Conservation (phyloP, 495 filamentous ascomycete genomes). For the Aspergillus incahuasiensis region DNA sequence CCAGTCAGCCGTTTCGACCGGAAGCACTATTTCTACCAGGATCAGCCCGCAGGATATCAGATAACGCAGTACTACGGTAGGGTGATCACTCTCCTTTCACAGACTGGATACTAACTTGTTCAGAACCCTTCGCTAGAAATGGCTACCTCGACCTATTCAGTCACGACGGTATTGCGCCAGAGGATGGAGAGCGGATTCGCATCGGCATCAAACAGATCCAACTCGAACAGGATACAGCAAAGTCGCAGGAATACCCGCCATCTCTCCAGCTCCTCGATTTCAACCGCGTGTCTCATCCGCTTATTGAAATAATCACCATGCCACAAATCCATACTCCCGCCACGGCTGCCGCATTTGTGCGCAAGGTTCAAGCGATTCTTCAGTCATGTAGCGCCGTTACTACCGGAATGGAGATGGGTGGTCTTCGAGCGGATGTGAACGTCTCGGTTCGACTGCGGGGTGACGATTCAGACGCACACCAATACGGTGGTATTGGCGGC, state of each 20-base stretch:
- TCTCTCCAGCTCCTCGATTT: slow-evolving; percentile 81
- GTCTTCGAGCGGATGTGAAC: slow-evolving; percentile 90
- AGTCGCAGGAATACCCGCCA: slow-evolving; percentile 74
- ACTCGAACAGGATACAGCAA: slow-evolving; percentile 96
- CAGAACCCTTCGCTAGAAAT: slow-evolving; percentile 75
- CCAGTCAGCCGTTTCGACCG: slow-evolving; percentile 77
- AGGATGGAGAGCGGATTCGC: slow-evolving; percentile 59
- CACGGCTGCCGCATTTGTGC: slow-evolving; percentile 80
- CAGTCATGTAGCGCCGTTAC: slow-evolving; percentile 75
- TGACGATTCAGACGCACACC: slow-evolving; percentile 36
- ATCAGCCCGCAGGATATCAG: slow-evolving; percentile 94
- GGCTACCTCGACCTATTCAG: slow-evolving; percentile 65
- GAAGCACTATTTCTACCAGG: slow-evolving; percentile 99
- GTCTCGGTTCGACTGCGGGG: slow-evolving; percentile 69
- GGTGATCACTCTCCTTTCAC: not conserved
- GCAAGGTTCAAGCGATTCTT: slow-evolving; percentile 84
- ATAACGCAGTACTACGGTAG: slow-evolving; percentile 90
- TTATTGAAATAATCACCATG: slow-evolving; percentile 92
- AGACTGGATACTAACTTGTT: not conserved
- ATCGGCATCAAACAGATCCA: slow-evolving; percentile 90
- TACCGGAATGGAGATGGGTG: slow-evolving; percentile 88
- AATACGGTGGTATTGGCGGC: slow-evolving; percentile 51
- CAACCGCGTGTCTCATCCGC: slow-evolving; percentile 84
- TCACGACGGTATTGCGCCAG: slow-evolving; percentile 73
- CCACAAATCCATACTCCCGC: slow-evolving; percentile 79